Conservation (phyloP, 2,329 filamentous ascomycete genomes). For the Calonectria crousiana region DNA sequence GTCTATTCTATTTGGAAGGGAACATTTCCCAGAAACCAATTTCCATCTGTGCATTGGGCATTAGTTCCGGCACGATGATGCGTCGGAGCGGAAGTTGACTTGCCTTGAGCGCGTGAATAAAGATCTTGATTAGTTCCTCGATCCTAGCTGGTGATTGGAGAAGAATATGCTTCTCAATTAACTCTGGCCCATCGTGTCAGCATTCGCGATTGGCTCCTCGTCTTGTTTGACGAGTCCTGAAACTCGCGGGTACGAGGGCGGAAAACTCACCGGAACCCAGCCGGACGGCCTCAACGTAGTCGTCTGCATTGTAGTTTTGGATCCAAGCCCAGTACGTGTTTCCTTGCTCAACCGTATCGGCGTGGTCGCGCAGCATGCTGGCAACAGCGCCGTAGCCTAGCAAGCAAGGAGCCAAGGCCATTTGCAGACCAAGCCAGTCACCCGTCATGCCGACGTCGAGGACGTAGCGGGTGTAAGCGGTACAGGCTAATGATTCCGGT, state of each 20-base stretch:
- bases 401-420: slow-evolving; percentile 87
- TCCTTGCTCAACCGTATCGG: slow-evolving; percentile 69
- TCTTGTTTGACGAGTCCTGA: neutral
- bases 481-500: slow-evolving; percentile 67
- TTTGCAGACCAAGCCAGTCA: slow-evolving; percentile 88
- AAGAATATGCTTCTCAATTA: slow-evolving; percentile 82
- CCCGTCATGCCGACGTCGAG: slow-evolving; percentile 89
- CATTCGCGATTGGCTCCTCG: neutral
- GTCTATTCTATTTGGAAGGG: slow-evolving; percentile 47
- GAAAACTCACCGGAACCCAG: slow-evolving; percentile 73
- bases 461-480: slow-evolving; percentile 86
- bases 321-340: slow-evolving; percentile 94
- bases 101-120: slow-evolving; percentile 88
- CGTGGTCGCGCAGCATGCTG: slow-evolving; percentile 73
- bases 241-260: neutral
- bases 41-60: slow-evolving; percentile 57
- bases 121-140: slow-evolving; percentile 86
- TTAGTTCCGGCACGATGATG: neutral
- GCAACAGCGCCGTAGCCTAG: slow-evolving; percentile 91
- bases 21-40: slow-evolving; percentile 69
- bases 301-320: slow-evolving; percentile 85
- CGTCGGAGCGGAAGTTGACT: slow-evolving; percentile 36
- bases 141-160: slow-evolving; percentile 80
- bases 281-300: slow-evolving; percentile 80
- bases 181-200: slow-evolving; percentile 57